These are phyloP conservation scores for Suhomyces yuchorum DNA, from an alignment of 1,139 yeast genomes.

Conservation along the genomic window DNA sequence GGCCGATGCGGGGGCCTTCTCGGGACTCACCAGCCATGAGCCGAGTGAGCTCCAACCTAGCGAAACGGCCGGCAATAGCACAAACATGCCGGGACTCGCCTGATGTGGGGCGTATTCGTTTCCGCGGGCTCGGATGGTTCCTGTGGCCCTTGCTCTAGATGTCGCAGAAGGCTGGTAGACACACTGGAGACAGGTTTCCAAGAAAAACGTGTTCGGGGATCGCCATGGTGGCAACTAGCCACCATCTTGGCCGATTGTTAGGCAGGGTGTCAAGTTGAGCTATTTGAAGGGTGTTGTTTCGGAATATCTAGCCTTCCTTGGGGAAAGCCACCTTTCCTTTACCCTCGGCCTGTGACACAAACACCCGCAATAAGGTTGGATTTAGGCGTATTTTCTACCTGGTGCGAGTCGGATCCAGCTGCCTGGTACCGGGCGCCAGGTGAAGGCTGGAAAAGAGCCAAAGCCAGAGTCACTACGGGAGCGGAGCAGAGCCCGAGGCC, in stretches of 20 bases:
- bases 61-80: neutral
- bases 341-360: neutral
- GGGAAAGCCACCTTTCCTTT: neutral
- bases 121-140: neutral
- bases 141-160: neutral
- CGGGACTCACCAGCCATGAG: neutral
- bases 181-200: neutral
- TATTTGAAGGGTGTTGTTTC: neutral
- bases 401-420: neutral
- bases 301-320: neutral
- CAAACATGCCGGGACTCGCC: neutral
- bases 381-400: conserved; percentile 1
- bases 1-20: neutral
- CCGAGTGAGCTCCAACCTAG: neutral
- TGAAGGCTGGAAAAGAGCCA: too few species aligned
- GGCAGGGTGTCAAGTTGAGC: neutral
- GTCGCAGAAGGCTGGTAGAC: neutral
- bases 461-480: too few species aligned
- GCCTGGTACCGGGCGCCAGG: too few species aligned
- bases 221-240: neutral
- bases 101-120: neutral
- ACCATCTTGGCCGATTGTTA: neutral
- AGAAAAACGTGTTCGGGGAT: neutral
- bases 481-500: too few species aligned
- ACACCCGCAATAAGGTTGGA: neutral